phyloP scores from a whole-genome alignment of 176 grass and related monocot genomes.

The Pontederia paniculata region DNA sequence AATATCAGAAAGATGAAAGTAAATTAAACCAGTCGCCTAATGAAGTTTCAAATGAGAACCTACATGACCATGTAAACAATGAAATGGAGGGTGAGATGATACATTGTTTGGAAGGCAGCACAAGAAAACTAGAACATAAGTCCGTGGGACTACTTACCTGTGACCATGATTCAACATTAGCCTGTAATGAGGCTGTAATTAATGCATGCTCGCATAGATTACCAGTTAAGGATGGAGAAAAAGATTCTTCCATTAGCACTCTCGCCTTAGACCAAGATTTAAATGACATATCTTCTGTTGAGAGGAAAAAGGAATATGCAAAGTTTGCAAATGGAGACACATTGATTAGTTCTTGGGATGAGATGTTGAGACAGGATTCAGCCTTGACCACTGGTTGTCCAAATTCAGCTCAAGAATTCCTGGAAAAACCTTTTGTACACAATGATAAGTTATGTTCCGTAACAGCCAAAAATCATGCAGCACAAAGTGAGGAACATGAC shows the following conservation, averaged over 20 bases:
- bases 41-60: too few species aligned
- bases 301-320: conserved; percentile 28
- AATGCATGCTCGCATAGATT: conserved; percentile 18
- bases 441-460: conserved; percentile 22
- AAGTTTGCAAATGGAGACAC: conserved; percentile 15
- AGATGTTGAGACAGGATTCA: conserved; percentile 2
- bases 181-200: conserved; percentile 3
- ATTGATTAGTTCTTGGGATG: too few species aligned
- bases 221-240: conserved; percentile 2
- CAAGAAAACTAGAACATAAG: too few species aligned
- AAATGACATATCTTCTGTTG: conserved; percentile 24
- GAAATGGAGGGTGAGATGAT: too few species aligned
- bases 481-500: conserved; percentile 22
- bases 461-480: conserved; percentile 21
- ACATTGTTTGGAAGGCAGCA: too few species aligned
- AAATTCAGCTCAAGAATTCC: conserved; percentile 25
- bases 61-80: too few species aligned
- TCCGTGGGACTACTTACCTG: too few species aligned
- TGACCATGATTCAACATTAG: conserved; percentile 6
- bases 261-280: conserved; percentile 26
- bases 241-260: conserved; percentile 24
- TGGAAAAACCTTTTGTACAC: conserved; percentile 23
- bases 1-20: too few species aligned
- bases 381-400: conserved; percentile 26
- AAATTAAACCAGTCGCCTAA: too few species aligned